phyloP scores from a whole-genome alignment of 2,329 filamentous ascomycete genomes.

The Fusarium chaquense region DNA sequence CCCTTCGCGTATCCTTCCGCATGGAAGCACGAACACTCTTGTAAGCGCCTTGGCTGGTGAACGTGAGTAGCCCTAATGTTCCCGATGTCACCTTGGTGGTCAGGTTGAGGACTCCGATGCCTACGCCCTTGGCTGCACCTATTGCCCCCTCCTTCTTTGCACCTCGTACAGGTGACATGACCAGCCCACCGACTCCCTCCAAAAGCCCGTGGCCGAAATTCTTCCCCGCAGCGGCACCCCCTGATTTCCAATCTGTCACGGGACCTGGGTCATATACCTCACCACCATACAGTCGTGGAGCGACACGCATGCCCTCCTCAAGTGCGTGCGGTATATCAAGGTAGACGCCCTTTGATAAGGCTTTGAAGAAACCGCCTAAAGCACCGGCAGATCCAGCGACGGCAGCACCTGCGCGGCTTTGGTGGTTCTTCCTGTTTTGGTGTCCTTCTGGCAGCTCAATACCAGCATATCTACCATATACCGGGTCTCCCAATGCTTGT shows the following conservation, averaged over 20 bases:
- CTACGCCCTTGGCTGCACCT: not conserved
- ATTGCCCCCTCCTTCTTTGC: conserved; percentile 2
- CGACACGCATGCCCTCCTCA: conserved; percentile 3
- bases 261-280: not conserved
- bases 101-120: not conserved
- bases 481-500: too few species aligned
- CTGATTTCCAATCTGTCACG: not conserved
- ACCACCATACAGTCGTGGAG: not conserved
- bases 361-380: too few species aligned
- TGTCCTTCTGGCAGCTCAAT: not conserved
- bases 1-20: not conserved
- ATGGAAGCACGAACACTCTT: conserved; percentile 13
- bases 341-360: too few species aligned
- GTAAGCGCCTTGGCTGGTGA: conserved; percentile 8
- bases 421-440: not conserved
- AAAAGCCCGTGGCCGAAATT: not conserved
- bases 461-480: not conserved
- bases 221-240: not conserved
- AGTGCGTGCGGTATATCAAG: not conserved
- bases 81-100: not conserved
- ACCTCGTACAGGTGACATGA: not conserved
- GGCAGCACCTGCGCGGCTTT: not conserved
- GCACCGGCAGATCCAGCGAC: not conserved
- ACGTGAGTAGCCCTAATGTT: conserved; percentile 15
- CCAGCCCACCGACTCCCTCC: not conserved